A percentile compares a stretch with the other conserved stretches of the same genome.
phyloP scores from a whole-genome alignment of 2,329 filamentous ascomycete genomes.

The Ilyonectria destructans region DNA sequence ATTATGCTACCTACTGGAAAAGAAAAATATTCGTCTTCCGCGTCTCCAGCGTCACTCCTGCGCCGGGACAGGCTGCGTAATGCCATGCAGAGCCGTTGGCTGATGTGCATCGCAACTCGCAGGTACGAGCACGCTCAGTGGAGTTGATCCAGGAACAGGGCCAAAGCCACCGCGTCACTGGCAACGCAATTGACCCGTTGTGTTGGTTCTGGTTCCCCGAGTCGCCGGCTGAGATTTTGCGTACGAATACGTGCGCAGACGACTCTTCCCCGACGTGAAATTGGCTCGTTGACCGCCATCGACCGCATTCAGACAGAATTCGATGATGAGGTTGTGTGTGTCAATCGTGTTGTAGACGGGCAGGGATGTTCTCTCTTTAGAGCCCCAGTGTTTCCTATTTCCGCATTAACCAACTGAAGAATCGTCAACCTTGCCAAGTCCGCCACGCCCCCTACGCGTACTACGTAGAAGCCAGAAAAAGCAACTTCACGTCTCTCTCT shows the following conservation, averaged over 20 bases:
- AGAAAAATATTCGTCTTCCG: not conserved
- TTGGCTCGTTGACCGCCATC: constrained; percentile 10
- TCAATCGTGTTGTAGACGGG: constrained; percentile 22
- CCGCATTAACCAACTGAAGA: constrained; percentile 15
- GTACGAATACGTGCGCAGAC: constrained; percentile 7
- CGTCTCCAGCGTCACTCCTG: not conserved
- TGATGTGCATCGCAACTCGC: constrained; percentile 21
- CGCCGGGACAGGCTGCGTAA: constrained; percentile 13
- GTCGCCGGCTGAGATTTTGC: not conserved
- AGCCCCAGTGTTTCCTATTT: constrained; percentile 25
- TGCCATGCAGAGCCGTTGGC: constrained; percentile 19
- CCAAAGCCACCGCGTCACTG: not conserved
- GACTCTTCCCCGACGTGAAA: not conserved
- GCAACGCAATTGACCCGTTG: constrained; percentile 3
- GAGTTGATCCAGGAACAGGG: constrained; percentile 27
- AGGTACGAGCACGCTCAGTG: constrained; percentile 13
- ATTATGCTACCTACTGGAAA: constrained; percentile 13
- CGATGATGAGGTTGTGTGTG: constrained; percentile 13
- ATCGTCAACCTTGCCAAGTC: constrained; percentile 19
- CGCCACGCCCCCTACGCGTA: constrained; percentile 11
- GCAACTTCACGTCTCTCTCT: constrained; percentile 13
- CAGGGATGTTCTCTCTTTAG: constrained; percentile 22
- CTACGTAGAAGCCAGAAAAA: constrained; percentile 34
- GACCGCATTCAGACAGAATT: constrained; percentile 14
- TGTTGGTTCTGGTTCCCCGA: not conserved